phyloP scores from a whole-genome alignment of 2,329 filamentous ascomycete genomes.

The Colletotrichum karsti region DNA sequence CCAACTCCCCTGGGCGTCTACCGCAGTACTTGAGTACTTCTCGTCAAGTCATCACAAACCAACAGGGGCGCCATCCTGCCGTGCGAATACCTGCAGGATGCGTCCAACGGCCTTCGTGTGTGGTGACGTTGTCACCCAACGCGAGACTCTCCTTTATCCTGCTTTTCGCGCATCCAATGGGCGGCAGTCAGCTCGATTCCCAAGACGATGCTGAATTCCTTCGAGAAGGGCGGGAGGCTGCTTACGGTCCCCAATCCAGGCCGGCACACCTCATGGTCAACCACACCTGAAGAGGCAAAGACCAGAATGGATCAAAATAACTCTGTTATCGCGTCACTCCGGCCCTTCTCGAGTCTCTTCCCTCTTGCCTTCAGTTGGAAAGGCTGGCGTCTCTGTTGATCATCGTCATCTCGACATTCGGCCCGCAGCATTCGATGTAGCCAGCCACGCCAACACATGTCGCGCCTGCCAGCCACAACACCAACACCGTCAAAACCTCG shows the following conservation, averaged over 20 bases:
- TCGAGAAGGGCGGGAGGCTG: constrained; percentile 14
- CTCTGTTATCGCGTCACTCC: neutral
- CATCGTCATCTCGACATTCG: constrained; percentile 20
- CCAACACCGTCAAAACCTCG: neutral
- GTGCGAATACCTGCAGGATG: neutral
- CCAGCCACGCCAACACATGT: neutral
- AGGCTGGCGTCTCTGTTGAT: neutral
- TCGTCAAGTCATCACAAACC: constrained; percentile 5
- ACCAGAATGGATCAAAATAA: constrained; percentile 11
- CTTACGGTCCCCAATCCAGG: neutral
- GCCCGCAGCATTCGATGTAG: constrained; percentile 1
- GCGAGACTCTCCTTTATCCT: neutral
- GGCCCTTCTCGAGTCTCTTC: neutral
- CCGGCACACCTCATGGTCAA: neutral
- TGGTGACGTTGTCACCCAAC: neutral
- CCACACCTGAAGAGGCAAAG: neutral
- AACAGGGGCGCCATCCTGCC: neutral
- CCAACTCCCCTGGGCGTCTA: constrained; percentile 1
- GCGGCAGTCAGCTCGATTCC: neutral
- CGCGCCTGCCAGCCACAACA: neutral
- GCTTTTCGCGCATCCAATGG: neutral
- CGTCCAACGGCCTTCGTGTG: neutral
- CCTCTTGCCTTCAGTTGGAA: neutral
- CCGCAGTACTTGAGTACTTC: too few relatives aligned
- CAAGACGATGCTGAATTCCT: neutral